A percentile compares a stretch with the other conserved stretches of the same genome.
These are phyloP conservation scores for Phialophora verrucosa DNA, from an alignment of 2,329 filamentous ascomycete species.

Conservation along the genomic window DNA sequence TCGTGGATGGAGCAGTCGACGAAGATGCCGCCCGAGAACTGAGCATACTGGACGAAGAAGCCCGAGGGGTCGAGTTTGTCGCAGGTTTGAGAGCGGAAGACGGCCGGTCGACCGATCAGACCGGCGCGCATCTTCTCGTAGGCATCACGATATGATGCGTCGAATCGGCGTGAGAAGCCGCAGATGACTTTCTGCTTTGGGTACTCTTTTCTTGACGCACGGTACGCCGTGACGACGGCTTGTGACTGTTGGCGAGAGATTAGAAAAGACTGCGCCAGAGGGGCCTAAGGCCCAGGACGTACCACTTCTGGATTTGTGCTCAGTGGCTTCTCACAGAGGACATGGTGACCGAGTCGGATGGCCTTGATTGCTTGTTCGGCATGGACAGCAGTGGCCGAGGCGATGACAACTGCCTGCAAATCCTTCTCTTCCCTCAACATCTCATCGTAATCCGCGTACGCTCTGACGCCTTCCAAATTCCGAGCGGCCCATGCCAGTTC, in stretches of 20 bases:
- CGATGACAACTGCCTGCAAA: constrained; percentile 62
- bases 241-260: constrained; percentile 55
- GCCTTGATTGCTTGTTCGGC: constrained; percentile 64
- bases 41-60: constrained; percentile 71
- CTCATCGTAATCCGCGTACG: constrained; percentile 62
- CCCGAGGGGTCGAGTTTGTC: constrained; percentile 69
- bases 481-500: constrained; percentile 59
- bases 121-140: constrained; percentile 59
- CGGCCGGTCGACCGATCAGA: constrained; percentile 63
- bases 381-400: constrained; percentile 62
- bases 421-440: constrained; percentile 61
- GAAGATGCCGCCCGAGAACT: constrained; percentile 71
- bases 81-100: constrained; percentile 70
- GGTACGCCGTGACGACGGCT: constrained; percentile 61
- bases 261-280: not conserved
- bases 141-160: constrained; percentile 68
- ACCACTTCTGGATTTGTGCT: constrained; percentile 65
- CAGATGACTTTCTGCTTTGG: constrained; percentile 70
- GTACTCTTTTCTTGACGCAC: constrained; percentile 52
- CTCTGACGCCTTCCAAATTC: constrained; percentile 58
- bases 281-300: constrained; percentile 39
- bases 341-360: constrained; percentile 60
- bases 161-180: constrained; percentile 70
- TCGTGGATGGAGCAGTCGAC: constrained; percentile 75
- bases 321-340: constrained; percentile 61